These are phyloP conservation scores for Pestalotiopsis sp. DNA, from an alignment of 2,329 filamentous ascomycete genomes.

Conservation along the genomic window DNA sequence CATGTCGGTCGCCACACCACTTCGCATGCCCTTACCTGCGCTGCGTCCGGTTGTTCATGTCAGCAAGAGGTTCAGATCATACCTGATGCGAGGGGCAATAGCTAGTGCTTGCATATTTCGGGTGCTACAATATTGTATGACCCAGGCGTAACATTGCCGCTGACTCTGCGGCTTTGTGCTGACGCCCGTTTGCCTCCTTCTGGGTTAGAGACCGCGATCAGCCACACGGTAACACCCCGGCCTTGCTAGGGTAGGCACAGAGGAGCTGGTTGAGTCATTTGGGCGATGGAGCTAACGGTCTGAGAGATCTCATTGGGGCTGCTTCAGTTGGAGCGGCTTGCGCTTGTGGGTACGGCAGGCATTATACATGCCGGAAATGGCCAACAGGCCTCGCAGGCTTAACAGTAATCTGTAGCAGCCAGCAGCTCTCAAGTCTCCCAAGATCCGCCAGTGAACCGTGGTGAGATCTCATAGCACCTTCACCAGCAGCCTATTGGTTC, in stretches of 20 bases:
- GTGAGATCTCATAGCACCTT: neutral
- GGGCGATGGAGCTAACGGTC: neutral
- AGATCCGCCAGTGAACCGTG: neutral
- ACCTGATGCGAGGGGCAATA: neutral
- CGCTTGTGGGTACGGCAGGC: neutral
- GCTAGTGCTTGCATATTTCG: neutral
- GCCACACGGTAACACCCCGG: neutral
- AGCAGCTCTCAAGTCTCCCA: too few relatives aligned
- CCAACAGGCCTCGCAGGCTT: neutral
- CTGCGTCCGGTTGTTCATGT: neutral
- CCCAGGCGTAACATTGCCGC: neutral
- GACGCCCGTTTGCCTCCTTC: neutral
- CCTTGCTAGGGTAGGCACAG: neutral
- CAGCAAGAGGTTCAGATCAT: neutral
- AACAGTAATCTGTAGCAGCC: too few relatives aligned
- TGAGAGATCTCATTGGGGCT: constrained; percentile 1
- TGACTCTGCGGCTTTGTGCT: constrained; percentile 1
- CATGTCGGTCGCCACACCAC: constrained; percentile 3
- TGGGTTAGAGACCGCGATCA: constrained; percentile 1
- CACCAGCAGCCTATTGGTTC: neutral
- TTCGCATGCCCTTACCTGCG: neutral
- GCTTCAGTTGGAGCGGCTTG: neutral
- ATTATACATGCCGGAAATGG: constrained; percentile 1
- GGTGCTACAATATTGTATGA: neutral
- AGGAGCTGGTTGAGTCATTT: constrained; percentile 4